Evolutionary conservation across 2,329 filamentous ascomycete species (phyloP), one percentile per base, ranked within the genome.

Genomic region (Sclerotinia borealis): DNA sequence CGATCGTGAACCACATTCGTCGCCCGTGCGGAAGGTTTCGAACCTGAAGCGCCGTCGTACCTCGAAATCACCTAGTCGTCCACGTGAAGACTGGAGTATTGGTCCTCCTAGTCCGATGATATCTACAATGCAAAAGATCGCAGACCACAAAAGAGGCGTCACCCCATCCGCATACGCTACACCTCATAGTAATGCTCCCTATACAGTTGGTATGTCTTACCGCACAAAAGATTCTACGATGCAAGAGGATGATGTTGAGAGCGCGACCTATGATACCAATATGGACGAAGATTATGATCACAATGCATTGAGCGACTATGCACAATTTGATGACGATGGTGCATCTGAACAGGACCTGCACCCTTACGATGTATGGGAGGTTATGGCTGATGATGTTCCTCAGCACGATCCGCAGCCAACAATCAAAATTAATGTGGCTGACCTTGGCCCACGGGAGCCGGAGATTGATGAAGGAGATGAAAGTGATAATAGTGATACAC

Each of bases 91-190:
- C 0, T 84, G 85, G 0, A 79, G 81, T 63, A 73, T 72, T 29
- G 71, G 69, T 0, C 70, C 71, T 66, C 59, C 72, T 55, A 67
- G 71, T 64, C 61, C 76, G 0, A 74, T 69, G 47, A 41, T 66
- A 1, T 61, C 67, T 34, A n/a, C 36, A 17, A 54, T 64, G 22
- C 69, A 75, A n/a, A 69, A 70, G 3, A 41, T 54, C 0, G 29
- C 72, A 64, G 41, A 73, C n/a, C 49, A 47, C 4, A 65, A 78
- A 41, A 63, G 73, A 61, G 76, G 80, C 15, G 85, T 82, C 0
- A 88, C 87, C 0, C 80, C 80, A 2, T 86, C 86, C 67, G 86
- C 85, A n/a, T 92, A 92, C 70, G 88, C 88, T 3, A 93, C 90
- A 0, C 90, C 90, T 0, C 81, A 88, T 72, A 92, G 88, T 70